Base-by-base conservation (phyloP, 2,329 filamentous ascomycete genomes). In the Calonectria honghensis region DNA sequence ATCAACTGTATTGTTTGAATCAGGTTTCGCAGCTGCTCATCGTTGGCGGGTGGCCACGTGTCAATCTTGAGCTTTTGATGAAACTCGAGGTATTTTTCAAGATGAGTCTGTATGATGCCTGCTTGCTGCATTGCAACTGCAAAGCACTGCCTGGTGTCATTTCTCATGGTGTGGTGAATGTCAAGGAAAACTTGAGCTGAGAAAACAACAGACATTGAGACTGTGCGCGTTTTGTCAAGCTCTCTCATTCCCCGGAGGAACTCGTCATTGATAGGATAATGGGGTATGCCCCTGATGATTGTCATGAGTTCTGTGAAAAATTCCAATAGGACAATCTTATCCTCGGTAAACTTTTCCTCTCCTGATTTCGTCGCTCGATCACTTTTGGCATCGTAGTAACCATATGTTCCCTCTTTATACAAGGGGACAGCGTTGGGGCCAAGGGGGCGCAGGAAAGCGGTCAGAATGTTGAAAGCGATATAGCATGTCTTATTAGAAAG, bases 131-230 rank as follows among this genome's bases (percentile, higher is more conserved):
- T 77, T 7, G 78, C 48, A 3, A 64, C 11, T n/a, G 3, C 16
- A 20, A 35, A 57, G 31, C 66, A 18, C 73, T 50, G 79, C 0
- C 73, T 57, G 13, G 57, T 41, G n/a, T 35, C 9, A 63, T 14
- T 72, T 18, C 83, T 74, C 2, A 87, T 75, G 3, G 75, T 68
- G 70, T 86, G 82, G 18, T 86, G 82, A 41, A 87, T 84, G 52
- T 88, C 87, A 5, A 89, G 83, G 71, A 85, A 85, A 14, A 86
- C 71, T 61, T 88, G 86, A 6, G 82, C 79, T 11, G 85, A 85
- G 70, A 88, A 88, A 1, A 84, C 78, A 11, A 85, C 79, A 73
- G 81, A 84, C 50, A 87, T 82, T 0, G 86, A 78, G 3, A 86
- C 68, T 6, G 82, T 57, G 2, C 73, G 59, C 0, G 83, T 86